phyloP scores from a whole-genome alignment of 129 eudicot genomes.

The Flaveria ramosissima region DNA sequence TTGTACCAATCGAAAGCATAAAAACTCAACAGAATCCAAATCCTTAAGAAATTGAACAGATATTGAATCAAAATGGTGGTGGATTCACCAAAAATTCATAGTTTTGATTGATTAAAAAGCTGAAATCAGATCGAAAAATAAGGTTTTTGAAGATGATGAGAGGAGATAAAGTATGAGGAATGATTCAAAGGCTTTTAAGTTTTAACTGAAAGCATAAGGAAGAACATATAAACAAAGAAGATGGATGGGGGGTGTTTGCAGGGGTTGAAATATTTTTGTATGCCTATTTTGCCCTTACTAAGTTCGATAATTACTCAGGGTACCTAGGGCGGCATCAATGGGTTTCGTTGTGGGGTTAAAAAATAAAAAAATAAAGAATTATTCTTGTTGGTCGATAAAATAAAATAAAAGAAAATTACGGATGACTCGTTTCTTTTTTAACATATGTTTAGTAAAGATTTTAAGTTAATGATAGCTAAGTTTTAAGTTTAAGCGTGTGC shows the following conservation, averaged over 20 bases:
- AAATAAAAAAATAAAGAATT: neutral
- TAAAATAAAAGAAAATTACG: neutral
- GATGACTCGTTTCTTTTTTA: neutral
- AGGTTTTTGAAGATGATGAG: slow-evolving; percentile 13
- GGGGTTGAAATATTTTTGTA: slow-evolving; percentile 10
- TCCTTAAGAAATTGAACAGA: neutral
- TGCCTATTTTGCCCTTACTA: slow-evolving; percentile 19
- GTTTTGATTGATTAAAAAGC: slow-evolving; percentile 1
- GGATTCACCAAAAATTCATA: neutral
- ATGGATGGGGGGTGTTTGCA: slow-evolving; percentile 1
- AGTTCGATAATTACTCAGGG: neutral
- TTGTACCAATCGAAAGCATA: neutral
- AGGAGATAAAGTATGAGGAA: slow-evolving; percentile 12
- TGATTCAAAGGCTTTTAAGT: slow-evolving; percentile 13
- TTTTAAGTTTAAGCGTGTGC: too few relatives aligned
- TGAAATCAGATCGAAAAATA: slow-evolving; percentile 13
- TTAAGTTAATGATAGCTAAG: too few relatives aligned
- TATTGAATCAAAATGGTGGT: neutral
- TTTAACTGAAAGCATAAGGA: slow-evolving; percentile 6
- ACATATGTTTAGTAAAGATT: neutral
- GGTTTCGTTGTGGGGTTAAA: slow-evolving; percentile 18
- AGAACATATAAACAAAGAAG: slow-evolving; percentile 19
- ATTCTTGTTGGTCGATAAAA: slow-evolving; percentile 7
- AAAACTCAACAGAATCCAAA: neutral
- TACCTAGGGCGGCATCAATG: slow-evolving; percentile 14